Conservation (phyloP, 768 basidiomycete species). For the Austroboletus festivus region DNA sequence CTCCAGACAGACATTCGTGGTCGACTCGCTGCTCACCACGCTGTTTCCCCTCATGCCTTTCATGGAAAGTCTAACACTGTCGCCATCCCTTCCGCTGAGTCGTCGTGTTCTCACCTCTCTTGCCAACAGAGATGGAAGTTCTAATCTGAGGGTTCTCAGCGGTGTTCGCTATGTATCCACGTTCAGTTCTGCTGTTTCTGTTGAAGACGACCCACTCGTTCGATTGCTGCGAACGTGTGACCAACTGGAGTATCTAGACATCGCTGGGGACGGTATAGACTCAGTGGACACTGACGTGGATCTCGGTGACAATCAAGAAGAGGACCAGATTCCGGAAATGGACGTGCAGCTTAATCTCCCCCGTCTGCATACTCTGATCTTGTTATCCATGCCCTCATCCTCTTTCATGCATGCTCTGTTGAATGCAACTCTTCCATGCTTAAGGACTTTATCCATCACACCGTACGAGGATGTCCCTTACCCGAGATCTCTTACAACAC, state of each 20-base stretch:
- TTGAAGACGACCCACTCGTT: constrained; percentile 53
- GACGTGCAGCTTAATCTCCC: constrained; percentile 48
- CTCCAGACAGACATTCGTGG: constrained; percentile 42
- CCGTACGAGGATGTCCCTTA: constrained; percentile 69
- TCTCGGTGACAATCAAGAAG: constrained; percentile 20
- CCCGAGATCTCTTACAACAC: constrained; percentile 53
- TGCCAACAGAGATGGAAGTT: constrained; percentile 47
- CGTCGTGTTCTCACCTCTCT: constrained; percentile 54
- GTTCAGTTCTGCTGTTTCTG: constrained; percentile 21
- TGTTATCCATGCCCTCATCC: constrained; percentile 67
- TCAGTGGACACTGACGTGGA: constrained; percentile 50
- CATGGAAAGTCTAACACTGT: constrained; percentile 50
- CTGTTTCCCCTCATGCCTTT: constrained; percentile 70
- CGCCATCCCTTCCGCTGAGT: constrained; percentile 58
- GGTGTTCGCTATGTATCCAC: constrained; percentile 53
- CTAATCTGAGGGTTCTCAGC: constrained; percentile 47
- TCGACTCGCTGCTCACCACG: constrained; percentile 62
- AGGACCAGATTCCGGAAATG: constrained; percentile 20
- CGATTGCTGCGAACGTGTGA: constrained; percentile 52
- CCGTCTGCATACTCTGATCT: constrained; percentile 53
- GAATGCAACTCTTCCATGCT: constrained; percentile 54
- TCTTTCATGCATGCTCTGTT: constrained; percentile 61
- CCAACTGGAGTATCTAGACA: constrained; percentile 60
- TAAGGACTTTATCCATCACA: constrained; percentile 65
- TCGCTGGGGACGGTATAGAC: constrained; percentile 59